Percentiles rank a stretch among this genome's conserved stretches.
These are phyloP conservation scores for Colletotrichum plurivorum DNA, from an alignment of 2,329 filamentous ascomycete genomes.

Conservation along the genomic window DNA sequence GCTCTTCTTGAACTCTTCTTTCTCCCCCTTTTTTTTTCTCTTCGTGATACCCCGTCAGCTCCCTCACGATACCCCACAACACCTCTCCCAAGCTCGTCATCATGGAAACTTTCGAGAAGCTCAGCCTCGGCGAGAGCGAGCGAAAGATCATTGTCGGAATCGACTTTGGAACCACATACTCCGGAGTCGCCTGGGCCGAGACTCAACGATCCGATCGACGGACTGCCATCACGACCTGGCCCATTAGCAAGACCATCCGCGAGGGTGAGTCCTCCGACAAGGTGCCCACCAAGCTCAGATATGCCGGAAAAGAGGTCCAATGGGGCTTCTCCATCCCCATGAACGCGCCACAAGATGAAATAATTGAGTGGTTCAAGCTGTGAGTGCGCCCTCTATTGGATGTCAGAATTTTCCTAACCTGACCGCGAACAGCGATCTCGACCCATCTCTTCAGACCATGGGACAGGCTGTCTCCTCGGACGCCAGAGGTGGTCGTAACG, in stretches of 20 bases:
- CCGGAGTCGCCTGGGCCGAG: conserved; percentile 67
- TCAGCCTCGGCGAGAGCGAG: conserved; percentile 50
- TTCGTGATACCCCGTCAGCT: background rate
- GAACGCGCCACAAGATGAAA: conserved; percentile 53
- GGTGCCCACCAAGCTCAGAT: conserved; percentile 64
- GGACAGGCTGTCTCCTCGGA: conserved; percentile 47
- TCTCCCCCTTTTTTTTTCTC: background rate
- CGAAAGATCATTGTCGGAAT: conserved; percentile 66
- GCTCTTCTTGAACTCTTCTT: background rate
- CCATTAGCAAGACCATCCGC: conserved; percentile 52
- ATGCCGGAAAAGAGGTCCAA: conserved; percentile 56
- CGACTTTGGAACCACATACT: conserved; percentile 71
- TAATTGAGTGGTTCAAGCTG: conserved; percentile 66
- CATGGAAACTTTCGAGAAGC: conserved; percentile 54
- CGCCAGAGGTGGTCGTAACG: conserved; percentile 49
- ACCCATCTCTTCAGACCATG: conserved; percentile 52
- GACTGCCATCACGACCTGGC: conserved; percentile 61
- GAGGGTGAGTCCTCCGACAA: conserved; percentile 59
- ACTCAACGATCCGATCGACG: conserved; percentile 57
- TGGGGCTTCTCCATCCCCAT: conserved; percentile 66
- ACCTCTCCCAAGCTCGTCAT: background rate
- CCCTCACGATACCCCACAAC: background rate
- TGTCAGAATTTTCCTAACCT: background rate
- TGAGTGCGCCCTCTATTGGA: conserved; percentile 47
- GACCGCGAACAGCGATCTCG: conserved; percentile 49